A percentile compares a stretch with the other conserved stretches of the same genome.
Conservation (phyloP, 2,329 filamentous ascomycete genomes). For the Chalaropsis ovoidea region DNA sequence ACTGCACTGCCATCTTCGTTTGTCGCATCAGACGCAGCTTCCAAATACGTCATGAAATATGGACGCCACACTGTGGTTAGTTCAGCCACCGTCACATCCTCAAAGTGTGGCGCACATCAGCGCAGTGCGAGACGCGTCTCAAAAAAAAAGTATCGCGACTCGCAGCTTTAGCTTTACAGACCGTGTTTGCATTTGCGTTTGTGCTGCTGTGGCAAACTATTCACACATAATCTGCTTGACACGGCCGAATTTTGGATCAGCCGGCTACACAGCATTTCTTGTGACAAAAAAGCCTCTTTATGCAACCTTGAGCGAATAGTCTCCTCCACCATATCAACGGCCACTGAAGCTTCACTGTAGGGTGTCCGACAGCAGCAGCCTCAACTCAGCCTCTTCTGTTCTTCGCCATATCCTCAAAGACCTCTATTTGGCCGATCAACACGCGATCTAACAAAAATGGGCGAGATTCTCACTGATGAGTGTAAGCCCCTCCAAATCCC, state of each 20-base stretch:
- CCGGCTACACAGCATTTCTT: not conserved
- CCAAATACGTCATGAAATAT: conserved; percentile 9
- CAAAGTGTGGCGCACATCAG: not conserved
- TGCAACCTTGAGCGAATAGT: not conserved
- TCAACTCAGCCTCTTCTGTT: not conserved
- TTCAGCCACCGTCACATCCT: not conserved
- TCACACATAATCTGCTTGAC: too few species aligned
- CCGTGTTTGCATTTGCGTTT: not conserved
- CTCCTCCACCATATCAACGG: not conserved
- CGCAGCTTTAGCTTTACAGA: not conserved
- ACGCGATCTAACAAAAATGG: not conserved
- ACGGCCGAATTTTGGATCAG: not conserved
- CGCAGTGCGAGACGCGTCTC: not conserved
- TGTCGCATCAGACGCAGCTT: not conserved
- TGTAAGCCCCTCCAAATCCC: conserved; percentile 7
- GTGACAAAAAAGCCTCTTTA: not conserved
- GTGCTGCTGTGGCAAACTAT: not conserved
- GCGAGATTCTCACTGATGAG: conserved; percentile 12
- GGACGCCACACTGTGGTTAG: not conserved
- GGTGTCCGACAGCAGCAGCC: not conserved
- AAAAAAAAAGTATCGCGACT: conserved; percentile 16
- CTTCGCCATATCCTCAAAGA: not conserved
- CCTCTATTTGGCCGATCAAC: not conserved
- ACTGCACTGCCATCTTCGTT: not conserved
- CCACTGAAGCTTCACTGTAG: not conserved